Base-by-base conservation (phyloP, 1,139 yeast species). In the Geotrichum carabidarum region DNA sequence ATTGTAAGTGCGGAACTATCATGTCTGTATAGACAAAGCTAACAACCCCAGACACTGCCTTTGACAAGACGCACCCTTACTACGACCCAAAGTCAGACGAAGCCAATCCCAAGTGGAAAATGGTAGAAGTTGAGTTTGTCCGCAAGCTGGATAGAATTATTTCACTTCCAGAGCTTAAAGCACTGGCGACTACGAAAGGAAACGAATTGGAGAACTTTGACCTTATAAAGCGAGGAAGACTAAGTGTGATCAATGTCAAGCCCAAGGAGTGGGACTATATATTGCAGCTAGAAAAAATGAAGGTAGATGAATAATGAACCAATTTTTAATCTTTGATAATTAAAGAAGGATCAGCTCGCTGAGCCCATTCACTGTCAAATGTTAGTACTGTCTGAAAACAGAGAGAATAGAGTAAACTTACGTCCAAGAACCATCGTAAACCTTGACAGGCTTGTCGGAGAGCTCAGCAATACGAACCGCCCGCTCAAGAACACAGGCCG, bases 371-470 rank as follows among this genome's bases (percentile, higher is more conserved):
- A 31, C 65, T 53, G 42, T 71, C 37, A 8, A 42, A 17, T 31
- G 35, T 43, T 37, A 52, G 49, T 9, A 17, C 17, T 4, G 2
- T 44, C 37, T 8, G 15, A 15, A 17, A 17, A 5, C 30, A 15
- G 17, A 44, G 36, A 15, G 22, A 7, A 18, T 7, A 6, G 15
- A 15, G 35, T 44, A 36, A 44, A 45, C 54, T 44, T 45, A 45
- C 47, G 96, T 86, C 99, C 98, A 93, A 53, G 94, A 84, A 4
- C 99, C 99, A 65, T 93, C 99, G 64, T 91, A 93, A 7, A 93
- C 84, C 52, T 82, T 79, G 17, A 89, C 76, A 4, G 77, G 77
- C 45, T 67, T 34, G 36, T 50, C 65, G 36, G 74, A 69, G 31
- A 74, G 65, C 0, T 83, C 84, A 1, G 85, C 81, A 22, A 79